Evolutionary conservation across 768 basidiomycete genomes (phyloP).

Genomic region (Psilocybe subaeruginosa): DNA sequence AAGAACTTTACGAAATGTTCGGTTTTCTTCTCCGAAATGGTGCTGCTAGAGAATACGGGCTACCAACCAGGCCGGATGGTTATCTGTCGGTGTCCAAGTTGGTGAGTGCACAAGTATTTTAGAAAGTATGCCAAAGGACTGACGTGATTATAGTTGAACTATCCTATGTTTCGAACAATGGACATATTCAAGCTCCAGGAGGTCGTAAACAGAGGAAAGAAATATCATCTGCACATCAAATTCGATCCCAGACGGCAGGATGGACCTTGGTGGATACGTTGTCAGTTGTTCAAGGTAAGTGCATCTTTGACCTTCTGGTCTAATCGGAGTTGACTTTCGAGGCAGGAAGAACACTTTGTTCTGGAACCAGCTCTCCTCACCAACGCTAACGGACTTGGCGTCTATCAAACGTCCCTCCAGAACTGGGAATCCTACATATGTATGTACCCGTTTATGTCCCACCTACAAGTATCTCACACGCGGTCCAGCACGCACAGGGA

Average conservation of each 20-base stretch:
- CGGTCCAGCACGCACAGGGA: constrained; percentile 23
- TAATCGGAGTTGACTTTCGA: not conserved
- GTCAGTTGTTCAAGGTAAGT: constrained; percentile 22
- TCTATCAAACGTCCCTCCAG: constrained; percentile 21
- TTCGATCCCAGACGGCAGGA: constrained; percentile 16
- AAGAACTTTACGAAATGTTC: constrained; percentile 10
- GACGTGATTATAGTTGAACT: constrained; percentile 16
- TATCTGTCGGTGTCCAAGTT: constrained; percentile 18
- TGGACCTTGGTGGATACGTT: constrained; percentile 24
- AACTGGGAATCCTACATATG: constrained; percentile 22
- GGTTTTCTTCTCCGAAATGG: constrained; percentile 13
- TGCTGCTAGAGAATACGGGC: constrained; percentile 16
- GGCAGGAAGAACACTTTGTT: constrained; percentile 18
- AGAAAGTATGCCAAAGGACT: not conserved
- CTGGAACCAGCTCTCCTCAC: constrained; percentile 12
- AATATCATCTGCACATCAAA: constrained; percentile 17
- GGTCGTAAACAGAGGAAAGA: constrained; percentile 15
- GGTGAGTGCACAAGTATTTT: not conserved
- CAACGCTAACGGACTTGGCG: constrained; percentile 6
- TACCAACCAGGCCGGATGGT: constrained; percentile 18
- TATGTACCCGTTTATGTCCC: not conserved
- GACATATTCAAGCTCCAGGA: constrained; percentile 18
- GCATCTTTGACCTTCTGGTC: not conserved
- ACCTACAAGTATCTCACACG: not conserved
- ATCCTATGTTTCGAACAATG: constrained; percentile 21